These are phyloP conservation scores for Keithomyces neogunnii DNA, from an alignment of 2,329 filamentous ascomycete genomes.

Conservation along the genomic window DNA sequence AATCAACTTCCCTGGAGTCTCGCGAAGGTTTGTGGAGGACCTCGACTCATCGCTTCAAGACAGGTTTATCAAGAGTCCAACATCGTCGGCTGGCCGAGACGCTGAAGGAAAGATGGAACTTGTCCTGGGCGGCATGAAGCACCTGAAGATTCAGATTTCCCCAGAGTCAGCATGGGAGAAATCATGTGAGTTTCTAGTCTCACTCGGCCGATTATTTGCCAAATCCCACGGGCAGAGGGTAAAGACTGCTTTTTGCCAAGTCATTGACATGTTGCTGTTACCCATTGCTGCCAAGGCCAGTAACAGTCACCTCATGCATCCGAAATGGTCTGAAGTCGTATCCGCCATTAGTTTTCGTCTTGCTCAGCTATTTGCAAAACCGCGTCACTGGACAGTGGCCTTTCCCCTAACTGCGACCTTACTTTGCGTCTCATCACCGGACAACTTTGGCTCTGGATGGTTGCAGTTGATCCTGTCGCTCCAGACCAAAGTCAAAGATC, in stretches of 20 bases:
- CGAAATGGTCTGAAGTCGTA: slow-evolving; percentile 82
- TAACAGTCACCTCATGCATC: slow-evolving; percentile 65
- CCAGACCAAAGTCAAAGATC: slow-evolving; percentile 77
- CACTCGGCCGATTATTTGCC: slow-evolving; percentile 72
- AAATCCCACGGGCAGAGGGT: slow-evolving; percentile 80
- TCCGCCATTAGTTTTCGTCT: slow-evolving; percentile 70
- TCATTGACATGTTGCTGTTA: slow-evolving; percentile 77
- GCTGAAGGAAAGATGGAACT: slow-evolving; percentile 77
- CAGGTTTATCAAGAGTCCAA: slow-evolving; percentile 59
- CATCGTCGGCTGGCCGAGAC: slow-evolving; percentile 48
- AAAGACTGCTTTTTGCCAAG: slow-evolving; percentile 90
- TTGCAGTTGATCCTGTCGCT: slow-evolving; percentile 69
- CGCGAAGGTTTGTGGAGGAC: slow-evolving; percentile 72
- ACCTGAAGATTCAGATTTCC: slow-evolving; percentile 67
- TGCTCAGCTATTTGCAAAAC: slow-evolving; percentile 79
- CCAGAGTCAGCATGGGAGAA: slow-evolving; percentile 72
- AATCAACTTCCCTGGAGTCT: slow-evolving; percentile 79
- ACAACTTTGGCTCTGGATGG: slow-evolving; percentile 82
- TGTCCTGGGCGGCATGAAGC: slow-evolving; percentile 84
- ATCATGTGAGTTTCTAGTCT: slow-evolving; percentile 81
- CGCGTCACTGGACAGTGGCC: slow-evolving; percentile 81
- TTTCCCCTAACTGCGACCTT: slow-evolving; percentile 84
- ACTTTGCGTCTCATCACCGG: slow-evolving; percentile 78
- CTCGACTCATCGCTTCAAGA: slow-evolving; percentile 72
- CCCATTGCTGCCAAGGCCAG: slow-evolving; percentile 77